A percentile compares a stretch with the other conserved stretches of the same genome.
Conservation (phyloP, 768 basidiomycete species). For the Mycena galericulata region DNA sequence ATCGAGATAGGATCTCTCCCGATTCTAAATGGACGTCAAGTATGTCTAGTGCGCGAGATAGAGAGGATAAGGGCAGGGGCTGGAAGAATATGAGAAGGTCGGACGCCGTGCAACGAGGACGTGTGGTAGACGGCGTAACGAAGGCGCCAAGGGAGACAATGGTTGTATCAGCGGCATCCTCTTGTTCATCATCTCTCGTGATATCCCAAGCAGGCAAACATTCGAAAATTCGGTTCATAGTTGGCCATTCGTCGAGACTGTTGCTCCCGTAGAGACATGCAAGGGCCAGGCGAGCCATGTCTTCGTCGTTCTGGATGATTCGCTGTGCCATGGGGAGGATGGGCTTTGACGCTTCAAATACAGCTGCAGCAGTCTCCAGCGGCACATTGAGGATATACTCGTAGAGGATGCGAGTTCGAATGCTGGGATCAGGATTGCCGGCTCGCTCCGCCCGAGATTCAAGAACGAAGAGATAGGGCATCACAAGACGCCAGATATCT, state of each 20-base stretch:
- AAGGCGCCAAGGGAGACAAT: slow-evolving; percentile 84
- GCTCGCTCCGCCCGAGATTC: slow-evolving; percentile 89
- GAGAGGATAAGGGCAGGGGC: slow-evolving; percentile 76
- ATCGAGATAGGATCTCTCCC: slow-evolving; percentile 91
- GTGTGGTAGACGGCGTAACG: slow-evolving; percentile 78
- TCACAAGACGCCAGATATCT: slow-evolving; percentile 81
- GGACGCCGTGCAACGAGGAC: slow-evolving; percentile 65
- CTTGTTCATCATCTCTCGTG: slow-evolving; percentile 65
- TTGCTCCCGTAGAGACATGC: slow-evolving; percentile 90
- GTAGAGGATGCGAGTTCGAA: slow-evolving; percentile 76
- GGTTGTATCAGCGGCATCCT: slow-evolving; percentile 85
- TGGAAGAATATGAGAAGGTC: slow-evolving; percentile 88
- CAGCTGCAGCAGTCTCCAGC: slow-evolving; percentile 73
- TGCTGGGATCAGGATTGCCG: slow-evolving; percentile 73
- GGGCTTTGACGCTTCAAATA: slow-evolving; percentile 94
- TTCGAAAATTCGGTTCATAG: slow-evolving; percentile 94
- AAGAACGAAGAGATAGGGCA: slow-evolving; percentile 94
- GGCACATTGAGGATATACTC: slow-evolving; percentile 79
- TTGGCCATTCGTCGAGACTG: slow-evolving; percentile 77
- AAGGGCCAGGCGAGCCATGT: slow-evolving; percentile 87
- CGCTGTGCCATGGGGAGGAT: slow-evolving; percentile 79
- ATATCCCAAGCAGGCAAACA: slow-evolving; percentile 94
- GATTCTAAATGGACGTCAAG: slow-evolving; percentile 95
- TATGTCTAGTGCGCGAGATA: slow-evolving; percentile 89
- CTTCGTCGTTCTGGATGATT: slow-evolving; percentile 84